Base-by-base conservation (phyloP, 805 yeast genomes). In the Candida nonsorbophila region DNA sequence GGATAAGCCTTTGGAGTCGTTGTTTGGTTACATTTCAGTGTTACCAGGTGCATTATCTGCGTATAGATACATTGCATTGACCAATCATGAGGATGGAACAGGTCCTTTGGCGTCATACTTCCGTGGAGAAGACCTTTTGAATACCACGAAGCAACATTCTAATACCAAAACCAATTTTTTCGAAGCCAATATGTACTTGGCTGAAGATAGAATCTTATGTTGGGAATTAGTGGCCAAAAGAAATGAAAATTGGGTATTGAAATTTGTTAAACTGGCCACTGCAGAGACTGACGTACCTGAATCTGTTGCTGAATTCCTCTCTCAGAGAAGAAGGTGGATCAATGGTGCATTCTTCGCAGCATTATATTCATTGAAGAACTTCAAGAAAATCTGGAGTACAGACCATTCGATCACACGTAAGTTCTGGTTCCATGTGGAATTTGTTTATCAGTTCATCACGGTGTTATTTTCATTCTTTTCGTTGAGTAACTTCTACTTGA, bases 271-370 rank as follows among this genome's bases (percentile, higher is more conserved):
- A 45, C 86, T 78, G 45, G 97, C 97, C 10, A 81, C 79, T 28
- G 97, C 96, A 44, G 97, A 88, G 55, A 90, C 97, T 2, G 97
- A 90, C 72, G 95, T 88, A 25, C 97, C 97, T 5, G 94, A 84
- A 42, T 66, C 74, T 20, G 71, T 90, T 19, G 79, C 92, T 14
- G 96, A 88, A 48, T 79, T 90, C 40, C 79, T 92, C 18, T 70
- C 87, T 22, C 97, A 90, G 57, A 75, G 97, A 64, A 73, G 97
- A 53, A 77, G 97, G 60, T 92, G 97, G 97, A 72, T 90, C 41
- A 90, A 90, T 53, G 97, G 97, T 32, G 87, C 97, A 0, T 83
- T 92, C 48, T 90, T 92, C 60, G 97, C 97, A 0, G 92, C 94
- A 6, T 69, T 87, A 33, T 90, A 92, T 51, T 78, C 97, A 0